Conservation (phyloP, 2,329 filamentous ascomycete species). For the Bipolaris victoriae region DNA sequence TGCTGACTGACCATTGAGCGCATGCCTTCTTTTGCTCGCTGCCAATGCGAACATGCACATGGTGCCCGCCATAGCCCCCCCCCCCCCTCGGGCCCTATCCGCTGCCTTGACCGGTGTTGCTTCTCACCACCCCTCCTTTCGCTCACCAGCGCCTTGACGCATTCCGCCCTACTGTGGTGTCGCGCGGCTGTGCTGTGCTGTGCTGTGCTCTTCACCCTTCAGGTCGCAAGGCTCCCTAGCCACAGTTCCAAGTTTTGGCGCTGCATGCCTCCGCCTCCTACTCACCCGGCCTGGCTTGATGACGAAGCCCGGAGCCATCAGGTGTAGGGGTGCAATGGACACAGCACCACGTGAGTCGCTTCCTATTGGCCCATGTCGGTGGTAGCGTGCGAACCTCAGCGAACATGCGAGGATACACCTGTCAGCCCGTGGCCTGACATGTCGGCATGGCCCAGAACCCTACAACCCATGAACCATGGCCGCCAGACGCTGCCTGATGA, state of each 20-base stretch:
- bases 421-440: constrained; percentile 15
- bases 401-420: constrained; percentile 23
- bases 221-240: constrained; percentile 6
- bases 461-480: background rate
- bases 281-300: constrained; percentile 25
- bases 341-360: constrained; percentile 15
- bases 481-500: constrained; percentile 18
- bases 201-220: background rate
- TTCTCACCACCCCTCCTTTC: background rate
- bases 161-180: background rate
- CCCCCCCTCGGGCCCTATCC: background rate
- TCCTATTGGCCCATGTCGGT: constrained; percentile 14
- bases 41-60: background rate
- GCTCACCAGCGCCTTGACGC: background rate
- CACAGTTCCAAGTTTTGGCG: constrained; percentile 19
- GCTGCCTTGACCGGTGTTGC: constrained; percentile 1
- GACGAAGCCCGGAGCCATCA: constrained; percentile 25
- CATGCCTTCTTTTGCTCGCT: no score
- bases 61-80: background rate
- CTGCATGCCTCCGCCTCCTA: constrained; percentile 30
- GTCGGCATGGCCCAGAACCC: constrained; percentile 9
- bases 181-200: constrained; percentile 1
- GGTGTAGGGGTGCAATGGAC: constrained; percentile 16
- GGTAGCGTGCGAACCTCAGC: constrained; percentile 5
- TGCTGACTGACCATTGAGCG: no score